Evolutionary conservation across 2,329 filamentous ascomycete species (phyloP).

Genomic region (Venturia oleaginea): DNA sequence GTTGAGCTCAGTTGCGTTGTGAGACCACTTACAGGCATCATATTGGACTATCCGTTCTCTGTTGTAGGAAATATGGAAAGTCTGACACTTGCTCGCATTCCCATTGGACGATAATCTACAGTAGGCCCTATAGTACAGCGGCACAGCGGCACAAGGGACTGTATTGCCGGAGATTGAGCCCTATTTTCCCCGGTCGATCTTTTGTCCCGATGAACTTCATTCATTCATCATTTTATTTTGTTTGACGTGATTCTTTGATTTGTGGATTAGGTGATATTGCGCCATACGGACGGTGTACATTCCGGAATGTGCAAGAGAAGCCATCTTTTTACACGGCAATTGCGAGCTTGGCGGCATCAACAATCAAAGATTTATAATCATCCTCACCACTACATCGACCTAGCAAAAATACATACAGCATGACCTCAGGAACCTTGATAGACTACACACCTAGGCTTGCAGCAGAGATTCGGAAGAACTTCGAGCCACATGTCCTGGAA

Average conservation of each 20-base stretch:
- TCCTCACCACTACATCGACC: not conserved
- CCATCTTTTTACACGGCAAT: not conserved
- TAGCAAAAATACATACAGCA: not conserved
- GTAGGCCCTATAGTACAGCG: not conserved
- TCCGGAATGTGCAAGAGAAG: not conserved
- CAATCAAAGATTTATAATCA: not conserved
- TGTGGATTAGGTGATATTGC: slow-evolving; percentile 4
- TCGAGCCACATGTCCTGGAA: not conserved
- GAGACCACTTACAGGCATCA: not conserved
- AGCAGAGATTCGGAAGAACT: not conserved
- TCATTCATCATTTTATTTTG: not conserved
- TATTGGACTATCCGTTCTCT: not conserved
- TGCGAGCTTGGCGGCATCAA: not conserved
- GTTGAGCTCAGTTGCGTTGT: not conserved
- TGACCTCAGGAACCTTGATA: not conserved
- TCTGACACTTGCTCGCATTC: not conserved
- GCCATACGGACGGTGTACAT: not conserved
- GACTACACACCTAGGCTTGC: not conserved
- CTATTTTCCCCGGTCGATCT: not conserved
- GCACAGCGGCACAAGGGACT: not conserved
- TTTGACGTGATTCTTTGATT: not conserved
- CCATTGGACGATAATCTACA: not conserved
- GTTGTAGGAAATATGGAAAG: not conserved
- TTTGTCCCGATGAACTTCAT: not conserved
- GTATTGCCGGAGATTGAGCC: not conserved